A percentile compares a stretch with the other conserved stretches of the same genome.
Evolutionary conservation across 208 protist genomes (phyloP).

Genomic region (Tritrichomonas musculus): DNA sequence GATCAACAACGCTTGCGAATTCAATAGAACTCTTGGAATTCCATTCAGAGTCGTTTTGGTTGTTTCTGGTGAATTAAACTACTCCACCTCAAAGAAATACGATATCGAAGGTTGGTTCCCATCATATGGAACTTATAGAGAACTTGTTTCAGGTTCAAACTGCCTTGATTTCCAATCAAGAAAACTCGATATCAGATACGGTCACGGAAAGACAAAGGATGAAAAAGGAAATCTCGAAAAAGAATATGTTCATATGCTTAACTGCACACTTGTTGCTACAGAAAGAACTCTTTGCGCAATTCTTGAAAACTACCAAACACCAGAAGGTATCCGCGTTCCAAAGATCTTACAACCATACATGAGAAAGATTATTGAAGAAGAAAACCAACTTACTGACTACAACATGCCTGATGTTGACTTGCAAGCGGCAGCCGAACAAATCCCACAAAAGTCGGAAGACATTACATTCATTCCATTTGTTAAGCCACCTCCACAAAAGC

Average conservation of each 20-base stretch:
- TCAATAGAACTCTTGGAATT: constrained; percentile 67
- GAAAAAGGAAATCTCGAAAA: too few species aligned
- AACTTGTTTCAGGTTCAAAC: constrained; percentile 98
- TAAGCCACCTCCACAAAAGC: constrained; percentile 15
- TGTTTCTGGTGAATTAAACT: constrained; percentile 83
- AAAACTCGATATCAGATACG: constrained; percentile 35
- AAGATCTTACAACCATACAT: constrained; percentile 63
- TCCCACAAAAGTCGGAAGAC: background rate
- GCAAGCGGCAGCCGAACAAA: background rate
- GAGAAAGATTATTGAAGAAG: background rate
- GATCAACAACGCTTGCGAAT: constrained; percentile 66
- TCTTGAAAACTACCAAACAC: constrained; percentile 95
- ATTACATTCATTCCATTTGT: constrained; percentile 43
- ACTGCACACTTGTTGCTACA: constrained; percentile 86
- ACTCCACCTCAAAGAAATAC: constrained; percentile 98
- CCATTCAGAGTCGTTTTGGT: constrained; percentile 76
- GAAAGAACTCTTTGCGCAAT: constrained; percentile 97
- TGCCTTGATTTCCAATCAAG: constrained; percentile 93
- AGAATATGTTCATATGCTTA: constrained; percentile 99
- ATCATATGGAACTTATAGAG: constrained; percentile 79
- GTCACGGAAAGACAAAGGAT: constrained; percentile 37
- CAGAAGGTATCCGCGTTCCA: constrained; percentile 62
- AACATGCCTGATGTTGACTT: constrained; percentile 30
- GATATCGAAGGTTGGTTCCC: constrained; percentile 99
- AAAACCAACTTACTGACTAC: background rate